Evolutionary conservation across 192 early-diverging fungal genomes (phyloP), one percentile per base, ranked within the genome.

Genomic region (Coemansia sp.): DNA sequence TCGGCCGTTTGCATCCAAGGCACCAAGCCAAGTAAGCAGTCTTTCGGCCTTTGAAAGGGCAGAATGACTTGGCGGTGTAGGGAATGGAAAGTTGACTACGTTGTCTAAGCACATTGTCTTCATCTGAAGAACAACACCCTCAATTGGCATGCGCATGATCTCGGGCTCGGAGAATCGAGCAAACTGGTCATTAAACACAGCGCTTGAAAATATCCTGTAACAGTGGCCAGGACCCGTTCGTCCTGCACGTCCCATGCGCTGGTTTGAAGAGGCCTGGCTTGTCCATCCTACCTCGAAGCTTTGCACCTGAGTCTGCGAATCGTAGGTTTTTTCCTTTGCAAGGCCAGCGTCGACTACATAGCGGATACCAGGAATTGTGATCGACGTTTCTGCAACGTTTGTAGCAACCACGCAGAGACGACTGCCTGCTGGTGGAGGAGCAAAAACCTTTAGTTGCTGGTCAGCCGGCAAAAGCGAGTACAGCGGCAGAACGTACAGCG

Each of bases 351-450:
- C 97, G 7, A 99, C 91, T 5, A 99, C 97, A 70, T 98, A 98
- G 18, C 89, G 87, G 63, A 99, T 92, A 36, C 91, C 91, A 8
- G 97, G 96, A 43, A 99, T 98, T 4, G 97, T 99, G 19, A 99
- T 88, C 12, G 93, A 95, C 0, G 97, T 99, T 84, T 99, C 97
- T n/a, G 97, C 97, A 6, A 99, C 94, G 71, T 99, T 98, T 55
- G 97, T 99, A 7, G 96, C 96, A 16, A 99, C 86, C 11, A 99
- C 94, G 71, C 94, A 95, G 18, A 98, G 82, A 13, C 98, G 88
- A 15, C 89, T 88, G 41, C 96, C 96, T 15, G 89, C 82, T 8
- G 98, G 97, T 41, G 93, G 92, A 11, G 87, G 78, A 55, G 93
- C 87, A 83, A 99, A 99, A 3, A 98, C 94, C 41, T 88, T 84